These are phyloP conservation scores for Ophiocordyceps camponoti-floridani DNA, from an alignment of 2,329 filamentous ascomycete species.

Conservation along the genomic window DNA sequence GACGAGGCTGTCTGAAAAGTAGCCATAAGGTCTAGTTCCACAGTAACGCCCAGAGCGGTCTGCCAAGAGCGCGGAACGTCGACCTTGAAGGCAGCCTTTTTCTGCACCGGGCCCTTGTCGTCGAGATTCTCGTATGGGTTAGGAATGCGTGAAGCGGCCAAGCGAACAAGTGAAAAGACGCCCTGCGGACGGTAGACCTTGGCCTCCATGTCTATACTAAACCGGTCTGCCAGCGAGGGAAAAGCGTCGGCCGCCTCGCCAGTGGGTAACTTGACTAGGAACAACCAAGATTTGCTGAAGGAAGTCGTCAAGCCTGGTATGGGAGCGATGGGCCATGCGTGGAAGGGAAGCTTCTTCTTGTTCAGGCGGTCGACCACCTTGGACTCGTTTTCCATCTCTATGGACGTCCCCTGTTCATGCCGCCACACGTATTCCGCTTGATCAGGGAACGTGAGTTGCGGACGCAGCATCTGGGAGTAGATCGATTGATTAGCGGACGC, in stretches of 20 bases:
- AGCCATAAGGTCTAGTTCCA: conserved; percentile 35
- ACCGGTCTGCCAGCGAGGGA: conserved; percentile 10
- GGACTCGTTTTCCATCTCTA: conserved; percentile 16
- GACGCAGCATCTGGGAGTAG: conserved; percentile 1
- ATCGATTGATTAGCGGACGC: neutral
- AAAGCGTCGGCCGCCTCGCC: conserved; percentile 7
- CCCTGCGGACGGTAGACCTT: conserved; percentile 6
- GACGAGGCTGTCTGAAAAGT: conserved; percentile 42
- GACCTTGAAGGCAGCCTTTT: conserved; percentile 15
- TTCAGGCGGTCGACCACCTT: conserved; percentile 10
- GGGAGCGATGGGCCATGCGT: conserved; percentile 13
- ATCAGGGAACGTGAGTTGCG: conserved; percentile 6
- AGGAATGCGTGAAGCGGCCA: conserved; percentile 9
- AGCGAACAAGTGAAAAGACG: conserved; percentile 8
- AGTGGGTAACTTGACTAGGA: conserved; percentile 11
- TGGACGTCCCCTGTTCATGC: conserved; percentile 14
- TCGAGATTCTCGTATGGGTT: conserved; percentile 13
- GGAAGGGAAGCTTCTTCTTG: conserved; percentile 5
- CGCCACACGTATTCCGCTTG: conserved; percentile 9
- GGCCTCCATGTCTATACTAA: conserved; percentile 10
- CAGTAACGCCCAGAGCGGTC: conserved; percentile 6
- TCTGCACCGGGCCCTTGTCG: conserved; percentile 3
- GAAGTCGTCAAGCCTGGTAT: conserved; percentile 11
- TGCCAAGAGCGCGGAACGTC: conserved; percentile 14
- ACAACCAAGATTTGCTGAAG: conserved; percentile 14